Base-by-base conservation (phyloP, 805 yeast species). In the Dipodascopsis tothii region DNA sequence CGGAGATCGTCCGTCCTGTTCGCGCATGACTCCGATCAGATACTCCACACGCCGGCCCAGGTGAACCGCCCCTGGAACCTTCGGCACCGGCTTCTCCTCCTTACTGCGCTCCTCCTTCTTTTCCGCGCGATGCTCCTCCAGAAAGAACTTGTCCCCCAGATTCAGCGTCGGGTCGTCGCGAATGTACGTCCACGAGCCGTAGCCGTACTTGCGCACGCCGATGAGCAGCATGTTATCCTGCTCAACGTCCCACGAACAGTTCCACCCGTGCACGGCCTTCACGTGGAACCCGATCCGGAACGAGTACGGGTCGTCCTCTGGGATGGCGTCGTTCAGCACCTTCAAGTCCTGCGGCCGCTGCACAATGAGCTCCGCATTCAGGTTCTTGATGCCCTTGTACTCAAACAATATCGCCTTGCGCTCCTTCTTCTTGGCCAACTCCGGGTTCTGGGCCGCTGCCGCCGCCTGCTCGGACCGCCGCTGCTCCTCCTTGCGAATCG, bases 101-200 rank as follows among this genome's bases (percentile, higher is more conserved):
- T 45, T 54, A 18, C 48, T 60, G 21, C 66, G 63, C 45, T 61
- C 65, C 42, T 62, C 61, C 41, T 57, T 62, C 53, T 63, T 65
- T 22, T 60, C 66, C 5, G 59, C 53, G 18, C 65, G 51, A 37
- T 62, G 64, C 45, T 75, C 80, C 44, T 71, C 75, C 55, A 92
- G 70, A 57, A 78, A 92, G 53, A 92, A 67, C 68, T 86, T 92
- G 55, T 86, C 85, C 49, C 85, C 83, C 48, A 92, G 69, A 7
- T 87, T 88, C 46, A 92, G 71, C 41, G 85, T 73, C 1, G 98
- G 97, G 65, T 92, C 98, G 65, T 92, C 99, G 59, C 98, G 73
- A 37, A 92, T 88, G 58, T 84, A 88, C 2, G 74, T 61, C 98
- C 98, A 92, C 1, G 95, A 80, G 16, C 97, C 97, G 62, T 86